Conservation (phyloP, 768 basidiomycete species). For the Coprinopsis sp. region DNA sequence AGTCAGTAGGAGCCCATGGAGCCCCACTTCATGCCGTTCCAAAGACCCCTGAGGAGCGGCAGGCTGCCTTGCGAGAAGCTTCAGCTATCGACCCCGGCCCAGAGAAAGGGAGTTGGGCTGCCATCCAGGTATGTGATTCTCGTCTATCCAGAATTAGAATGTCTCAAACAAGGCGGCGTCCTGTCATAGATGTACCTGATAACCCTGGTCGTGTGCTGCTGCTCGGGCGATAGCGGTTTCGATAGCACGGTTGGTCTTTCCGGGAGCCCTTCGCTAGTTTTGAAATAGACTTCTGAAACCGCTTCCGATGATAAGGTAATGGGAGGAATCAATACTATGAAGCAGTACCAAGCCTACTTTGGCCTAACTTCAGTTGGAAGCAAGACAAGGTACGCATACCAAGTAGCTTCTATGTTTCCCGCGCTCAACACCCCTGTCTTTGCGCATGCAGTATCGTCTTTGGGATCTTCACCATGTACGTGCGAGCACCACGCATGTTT, state of each 20-base stretch:
- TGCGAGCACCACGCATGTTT: neutral
- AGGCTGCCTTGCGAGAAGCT: constrained; percentile 35
- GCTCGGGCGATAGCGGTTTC: constrained; percentile 49
- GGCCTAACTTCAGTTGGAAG: constrained; percentile 36
- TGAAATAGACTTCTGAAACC: neutral
- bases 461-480: constrained; percentile 48
- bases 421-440: neutral
- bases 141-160: neutral
- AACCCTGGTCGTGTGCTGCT: constrained; percentile 44
- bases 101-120: constrained; percentile 28
- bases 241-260: constrained; percentile 42
- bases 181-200: constrained; percentile 38
- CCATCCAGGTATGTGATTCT: constrained; percentile 29
- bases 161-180: neutral
- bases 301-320: constrained; percentile 33
- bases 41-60: constrained; percentile 36
- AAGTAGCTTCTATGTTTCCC: neutral
- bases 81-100: constrained; percentile 41
- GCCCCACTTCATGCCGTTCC: constrained; percentile 8
- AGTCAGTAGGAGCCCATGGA: constrained; percentile 16
- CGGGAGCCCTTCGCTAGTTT: neutral
- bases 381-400: constrained; percentile 36
- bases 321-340: constrained; percentile 50
- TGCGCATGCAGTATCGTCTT: constrained; percentile 39
- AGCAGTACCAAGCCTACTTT: constrained; percentile 44